Percentiles rank a stretch among this genome's conserved stretches.
These are phyloP conservation scores for Chlorencoelia australis DNA, from an alignment of 2,329 filamentous ascomycete genomes.

Conservation along the genomic window DNA sequence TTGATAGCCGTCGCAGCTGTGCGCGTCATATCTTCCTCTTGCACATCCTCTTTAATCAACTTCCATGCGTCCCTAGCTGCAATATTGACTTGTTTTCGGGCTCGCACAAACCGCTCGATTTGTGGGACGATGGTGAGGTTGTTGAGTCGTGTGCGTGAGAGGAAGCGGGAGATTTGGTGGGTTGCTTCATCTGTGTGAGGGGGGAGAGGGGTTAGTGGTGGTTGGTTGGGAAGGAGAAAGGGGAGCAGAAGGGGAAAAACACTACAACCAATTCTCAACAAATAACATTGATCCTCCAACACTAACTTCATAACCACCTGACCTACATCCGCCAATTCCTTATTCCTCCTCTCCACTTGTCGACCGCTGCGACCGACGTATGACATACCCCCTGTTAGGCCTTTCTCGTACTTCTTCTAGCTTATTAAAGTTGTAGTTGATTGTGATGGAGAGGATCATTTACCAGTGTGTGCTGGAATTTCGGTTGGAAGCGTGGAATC, in stretches of 20 bases:
- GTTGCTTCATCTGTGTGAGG: background rate
- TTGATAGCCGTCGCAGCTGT: conserved; percentile 13
- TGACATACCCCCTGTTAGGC: conserved; percentile 10
- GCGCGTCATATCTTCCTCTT: conserved; percentile 8
- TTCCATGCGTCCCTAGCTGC: background rate
- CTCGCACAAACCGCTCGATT: conserved; percentile 1
- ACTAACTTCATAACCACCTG: conserved; percentile 12
- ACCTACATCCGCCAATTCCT: conserved; percentile 12
- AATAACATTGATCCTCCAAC: conserved; percentile 14
- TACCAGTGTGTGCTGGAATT: conserved; percentile 5
- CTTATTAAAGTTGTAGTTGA: conserved; percentile 14
- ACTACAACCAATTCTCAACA: conserved; percentile 10
- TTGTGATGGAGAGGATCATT: conserved; percentile 7
- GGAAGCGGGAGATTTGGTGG: background rate
- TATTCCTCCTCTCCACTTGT: conserved; percentile 12
- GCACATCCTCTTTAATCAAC: conserved; percentile 8
- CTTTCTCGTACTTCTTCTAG: conserved; percentile 19
- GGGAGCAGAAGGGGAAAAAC: background rate
- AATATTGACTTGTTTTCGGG: background rate
- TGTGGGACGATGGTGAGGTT: background rate
- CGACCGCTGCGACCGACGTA: conserved; percentile 10
- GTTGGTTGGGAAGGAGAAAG: background rate
- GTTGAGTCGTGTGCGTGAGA: too few species aligned
- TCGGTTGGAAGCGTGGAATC: background rate
- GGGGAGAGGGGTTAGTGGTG: background rate